phyloP scores from a whole-genome alignment of 805 yeast genomes.

The Saturnispora besseyi region DNA sequence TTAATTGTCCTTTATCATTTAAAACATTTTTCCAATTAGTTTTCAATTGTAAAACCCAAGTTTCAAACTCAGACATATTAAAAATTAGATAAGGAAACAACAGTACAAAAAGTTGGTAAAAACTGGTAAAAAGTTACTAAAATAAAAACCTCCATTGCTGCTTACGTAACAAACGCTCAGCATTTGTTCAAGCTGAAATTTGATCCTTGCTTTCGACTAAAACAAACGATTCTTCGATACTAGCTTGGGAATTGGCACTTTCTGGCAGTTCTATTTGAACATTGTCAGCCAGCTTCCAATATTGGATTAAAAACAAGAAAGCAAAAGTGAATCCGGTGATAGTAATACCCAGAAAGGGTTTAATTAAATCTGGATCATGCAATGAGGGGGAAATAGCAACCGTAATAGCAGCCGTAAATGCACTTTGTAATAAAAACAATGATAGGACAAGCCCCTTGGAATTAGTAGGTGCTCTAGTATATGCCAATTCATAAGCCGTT shows the following conservation, averaged over 20 bases:
- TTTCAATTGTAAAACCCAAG: not conserved
- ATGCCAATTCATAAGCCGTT: conserved; percentile 45
- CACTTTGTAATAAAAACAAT: conserved; percentile 16
- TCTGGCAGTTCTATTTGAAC: conserved; percentile 20
- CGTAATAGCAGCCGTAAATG: conserved; percentile 35
- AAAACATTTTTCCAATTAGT: not conserved
- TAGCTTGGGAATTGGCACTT: conserved; percentile 6
- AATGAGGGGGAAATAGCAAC: conserved; percentile 38
- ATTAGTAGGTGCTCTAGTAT: conserved; percentile 42
- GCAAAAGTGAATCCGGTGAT: conserved; percentile 31
- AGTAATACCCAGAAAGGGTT: conserved; percentile 35
- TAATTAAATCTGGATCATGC: conserved; percentile 34
- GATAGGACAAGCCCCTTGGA: conserved; percentile 48
- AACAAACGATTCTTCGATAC: no score
- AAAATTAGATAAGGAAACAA: not conserved
- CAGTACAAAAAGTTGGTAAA: not conserved
- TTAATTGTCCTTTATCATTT: not conserved
- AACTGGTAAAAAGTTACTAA: not conserved
- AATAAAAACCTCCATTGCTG: not conserved
- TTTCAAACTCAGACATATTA: not conserved
- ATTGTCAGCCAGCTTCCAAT: conserved; percentile 26
- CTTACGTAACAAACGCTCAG: not conserved
- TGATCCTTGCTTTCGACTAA: no score
- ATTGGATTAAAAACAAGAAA: conserved; percentile 19
- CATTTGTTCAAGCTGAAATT: not conserved